Base-by-base conservation (phyloP, 2,329 filamentous ascomycete genomes). In the Ophiocordyceps camponoti-leonardi region DNA sequence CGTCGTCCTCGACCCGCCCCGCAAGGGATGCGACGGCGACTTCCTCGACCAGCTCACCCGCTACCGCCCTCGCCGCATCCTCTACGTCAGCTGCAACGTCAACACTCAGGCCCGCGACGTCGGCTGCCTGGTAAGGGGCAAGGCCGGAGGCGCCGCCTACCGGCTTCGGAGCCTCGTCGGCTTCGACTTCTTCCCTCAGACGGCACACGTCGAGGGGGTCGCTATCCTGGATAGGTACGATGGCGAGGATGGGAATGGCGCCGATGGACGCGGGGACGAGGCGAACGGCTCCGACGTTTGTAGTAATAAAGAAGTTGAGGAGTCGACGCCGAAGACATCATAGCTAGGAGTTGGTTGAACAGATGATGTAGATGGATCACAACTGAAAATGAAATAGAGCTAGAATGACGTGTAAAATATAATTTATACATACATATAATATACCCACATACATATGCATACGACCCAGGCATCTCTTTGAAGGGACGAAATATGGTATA, bases 141-240 rank as follows among this genome's bases (percentile, higher is more conserved):
- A 67, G 53, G 51, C 61, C 22, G 61, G 65, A 58, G 61, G 62
- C 44, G 64, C 64, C 20, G 65, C 72, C 49, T 98, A 95, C 63
- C 77, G 81, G 61, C 84, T 98, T 59, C 90, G 96, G 71, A 94
- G 84, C 58, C 64, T 98, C 42, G 73, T 83, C 43, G 92, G 90
- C 0, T 96, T 96, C 58, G 92, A 98, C 60, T 96, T 98, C 63
- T 98, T 98, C 64, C 92, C 92, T 13, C 90, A 96, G 64, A 83
- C 79, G 19, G 72, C 74, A 1, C 79, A 83, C 55, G 79, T 83
- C 0, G 79, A 83, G 58, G 77, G 79, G 42, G 77, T 82, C 39
- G 77, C 76, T 5, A 72, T 82, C 31, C 58, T 83, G 53, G 81
- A 75, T 51, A 65, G 75, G 50, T 67, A 75, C 14, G 73, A 75